Base-by-base conservation (phyloP, 2,329 filamentous ascomycete genomes). In the Pyrenochaeta sp. region DNA sequence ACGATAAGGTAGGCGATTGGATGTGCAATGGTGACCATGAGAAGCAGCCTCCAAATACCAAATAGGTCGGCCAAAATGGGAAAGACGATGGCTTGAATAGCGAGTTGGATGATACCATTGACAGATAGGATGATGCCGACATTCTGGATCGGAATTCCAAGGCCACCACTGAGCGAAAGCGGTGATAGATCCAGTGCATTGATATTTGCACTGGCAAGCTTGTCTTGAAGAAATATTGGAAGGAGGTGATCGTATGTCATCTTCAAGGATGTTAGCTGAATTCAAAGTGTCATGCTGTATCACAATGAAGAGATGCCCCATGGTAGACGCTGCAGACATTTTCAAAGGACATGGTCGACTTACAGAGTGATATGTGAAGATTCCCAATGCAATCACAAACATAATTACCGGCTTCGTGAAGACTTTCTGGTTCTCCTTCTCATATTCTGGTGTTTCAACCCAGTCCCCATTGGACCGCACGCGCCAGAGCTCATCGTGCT, bases 231-330 rank as follows among this genome's bases (percentile, higher is more conserved):
- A 73, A 96, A 96, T 47, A 96, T 96, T 6, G 92, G 92, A 40
- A 96, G 79, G 1, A 96, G 81, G 67, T 96, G 89, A 64, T 96
- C 93, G 72, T 90, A 96, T 0, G 88, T 91, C 91, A 96, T 96
- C 60, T 66, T 17, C 21, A 15, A 32, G 13, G 10, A 18, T 5
- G 35, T 57, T 22, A 53, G 47, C 21, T n/a, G 17, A n/a, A 9
- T 22, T 15, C 4, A 13, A 13, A 21, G 30, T n/a, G n/a, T 14
- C 18, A n/a, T 20, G 11, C 3, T 23, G 23, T 13, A 15, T 14
- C 20, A 8, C 4, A 8, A 11, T 5, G 30, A 21, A 13, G 6
- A 21, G 18, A 21, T 22, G n/a, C n/a, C n/a, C n/a, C n/a, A n/a
- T n/a, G n/a, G n/a, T n/a, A n/a, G n/a, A n/a, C n/a, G n/a, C n/a